Base-by-base conservation (phyloP, 2,329 filamentous ascomycete genomes). In the Niveomyces coronatus region DNA sequence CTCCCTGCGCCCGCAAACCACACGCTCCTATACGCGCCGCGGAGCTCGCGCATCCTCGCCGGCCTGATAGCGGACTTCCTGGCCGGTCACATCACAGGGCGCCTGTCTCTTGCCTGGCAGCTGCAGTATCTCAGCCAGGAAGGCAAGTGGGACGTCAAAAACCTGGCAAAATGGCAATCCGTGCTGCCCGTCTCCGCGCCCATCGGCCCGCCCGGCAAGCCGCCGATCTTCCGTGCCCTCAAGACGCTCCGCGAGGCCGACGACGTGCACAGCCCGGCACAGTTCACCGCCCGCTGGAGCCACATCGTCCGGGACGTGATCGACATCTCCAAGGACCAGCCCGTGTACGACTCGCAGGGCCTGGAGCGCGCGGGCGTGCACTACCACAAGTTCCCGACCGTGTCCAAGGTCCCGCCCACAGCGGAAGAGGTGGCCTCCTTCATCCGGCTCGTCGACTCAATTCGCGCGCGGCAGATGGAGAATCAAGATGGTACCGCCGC, bases 71-170 rank as follows among this genome's bases (percentile, higher is more conserved):
- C 86, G 42, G 79, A 84, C 45, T 96, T 96, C 52, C 70, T 95
- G 19, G 69, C 76, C 14, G 68, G 71, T 3, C 73, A 86, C 50
- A 70, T 95, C 38, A 88, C 88, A 9, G 71, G 77, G 9, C 78
- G 87, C 8, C 71, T 95, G 11, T 84, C 79, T 1, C 74, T 89
- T 19, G 85, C 82, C 30, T 96, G 89, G 88, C 89, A 96, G 59
- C 68, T 96, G 13, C 83, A 89, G 50, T 82, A 91, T 51, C 75
- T 96, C 17, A 85, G 83, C 3, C 85, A 82, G 2, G 84, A 87
- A 48, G 88, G 88, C 3, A 96, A 96, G 62, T 96, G 89, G 89
- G 89, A 95, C 53, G 86, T 96, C 48, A 96, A 96, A 63, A 96
- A 96, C 52, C 69, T 95, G 9, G 78, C 74, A 42, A 96, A 96